Percentiles rank a stretch among this genome's conserved stretches.
Evolutionary conservation across 257 asterid species (phyloP).

Genomic region (Osmanthus fragrans): DNA sequence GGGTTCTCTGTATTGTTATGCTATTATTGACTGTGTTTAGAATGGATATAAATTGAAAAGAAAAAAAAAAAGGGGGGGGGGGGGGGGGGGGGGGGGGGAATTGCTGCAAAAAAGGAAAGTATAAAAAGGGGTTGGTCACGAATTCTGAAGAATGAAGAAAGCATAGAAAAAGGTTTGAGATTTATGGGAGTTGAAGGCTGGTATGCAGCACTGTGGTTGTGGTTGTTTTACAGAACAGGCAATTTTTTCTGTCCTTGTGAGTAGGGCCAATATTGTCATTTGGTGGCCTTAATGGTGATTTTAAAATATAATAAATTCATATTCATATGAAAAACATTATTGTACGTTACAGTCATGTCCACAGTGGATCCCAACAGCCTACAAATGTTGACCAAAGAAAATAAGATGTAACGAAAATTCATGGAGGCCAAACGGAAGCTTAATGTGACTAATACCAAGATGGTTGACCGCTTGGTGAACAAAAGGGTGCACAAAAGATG

Average conservation of each 20-base stretch:
- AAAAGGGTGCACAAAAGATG: too few relatives aligned
- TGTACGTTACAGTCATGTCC: too few relatives aligned
- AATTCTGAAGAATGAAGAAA: not conserved
- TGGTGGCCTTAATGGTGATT: too few relatives aligned
- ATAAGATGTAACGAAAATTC: too few relatives aligned
- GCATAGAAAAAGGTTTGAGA: not conserved
- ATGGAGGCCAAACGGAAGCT: too few relatives aligned
- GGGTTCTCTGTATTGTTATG: constrained; percentile 1
- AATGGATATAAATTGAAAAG: not conserved
- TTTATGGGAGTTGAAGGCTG: constrained; percentile 10
- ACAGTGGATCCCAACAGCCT: too few relatives aligned
- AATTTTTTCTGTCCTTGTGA: constrained; percentile 28
- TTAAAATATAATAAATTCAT: too few relatives aligned
- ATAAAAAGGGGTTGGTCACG: not conserved
- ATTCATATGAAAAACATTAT: too few relatives aligned
- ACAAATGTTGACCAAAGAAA: too few relatives aligned
- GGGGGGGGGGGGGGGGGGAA: not conserved
- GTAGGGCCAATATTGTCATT: not conserved
- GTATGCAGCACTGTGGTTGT: not conserved
- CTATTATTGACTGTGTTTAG: constrained; percentile 1
- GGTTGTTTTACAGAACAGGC: constrained; percentile 27
- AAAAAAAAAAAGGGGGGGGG: not conserved
- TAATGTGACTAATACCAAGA: too few relatives aligned
- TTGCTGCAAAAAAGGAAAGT: not conserved
- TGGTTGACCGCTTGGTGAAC: too few relatives aligned